A percentile compares a stretch with the other conserved stretches of the same genome.
phyloP scores from a whole-genome alignment of 2,329 filamentous ascomycete genomes.

The Cladorrhinum sp. region DNA sequence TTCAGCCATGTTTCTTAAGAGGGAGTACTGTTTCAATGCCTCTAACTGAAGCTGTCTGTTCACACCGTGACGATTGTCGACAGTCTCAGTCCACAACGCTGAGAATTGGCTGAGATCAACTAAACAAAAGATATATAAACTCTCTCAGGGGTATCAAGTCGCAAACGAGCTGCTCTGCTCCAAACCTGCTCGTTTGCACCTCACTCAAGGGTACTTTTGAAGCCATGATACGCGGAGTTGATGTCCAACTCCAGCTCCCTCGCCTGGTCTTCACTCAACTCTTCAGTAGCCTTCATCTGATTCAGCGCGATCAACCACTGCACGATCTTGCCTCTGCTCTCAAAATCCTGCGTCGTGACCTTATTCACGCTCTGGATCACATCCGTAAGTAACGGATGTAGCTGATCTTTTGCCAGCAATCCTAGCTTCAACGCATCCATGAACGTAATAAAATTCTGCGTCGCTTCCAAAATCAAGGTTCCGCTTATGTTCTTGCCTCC shows the following conservation, averaged over 20 bases:
- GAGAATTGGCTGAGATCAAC: no score
- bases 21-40: no score
- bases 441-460: constrained; percentile 98
- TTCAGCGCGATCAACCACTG: constrained; percentile 97
- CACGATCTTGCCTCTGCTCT: constrained; percentile 93
- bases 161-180: no score
- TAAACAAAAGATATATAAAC: no score
- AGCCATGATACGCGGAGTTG: constrained; percentile 89
- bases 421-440: constrained; percentile 91
- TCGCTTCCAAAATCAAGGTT: constrained; percentile 79
- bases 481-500: constrained; percentile 45
- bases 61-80: no score
- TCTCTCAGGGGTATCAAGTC: no score
- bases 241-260: constrained; percentile 91
- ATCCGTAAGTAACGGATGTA: constrained; percentile 92
- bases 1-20: no score
- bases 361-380: constrained; percentile 97
- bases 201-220: constrained; percentile 73
- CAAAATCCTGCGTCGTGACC: constrained; percentile 92
- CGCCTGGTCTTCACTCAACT: constrained; percentile 81
- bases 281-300: constrained; percentile 94
- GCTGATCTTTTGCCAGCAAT: constrained; percentile 87
- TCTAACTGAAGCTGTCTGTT: no score
- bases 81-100: no score
- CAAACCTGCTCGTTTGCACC: background rate